Base-by-base conservation (phyloP, 129 eudicot species). In the Arctium minus region DNA sequence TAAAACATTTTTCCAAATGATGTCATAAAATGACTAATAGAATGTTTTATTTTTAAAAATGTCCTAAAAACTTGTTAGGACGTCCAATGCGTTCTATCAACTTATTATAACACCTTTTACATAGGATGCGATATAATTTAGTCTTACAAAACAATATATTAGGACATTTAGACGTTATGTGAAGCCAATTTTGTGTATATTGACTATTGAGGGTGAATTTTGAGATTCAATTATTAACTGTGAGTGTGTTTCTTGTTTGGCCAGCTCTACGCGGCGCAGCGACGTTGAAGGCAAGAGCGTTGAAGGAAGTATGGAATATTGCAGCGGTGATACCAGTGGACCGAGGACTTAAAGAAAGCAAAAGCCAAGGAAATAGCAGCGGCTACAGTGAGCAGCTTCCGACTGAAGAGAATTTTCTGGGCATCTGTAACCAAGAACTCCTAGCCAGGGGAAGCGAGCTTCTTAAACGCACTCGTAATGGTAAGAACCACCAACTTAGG, bases 261-360 rank as follows among this genome's bases (percentile, higher is more conserved):
- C 8, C 85, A 94, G 99, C 99, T 70, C 80, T 96, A 50, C 94
- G 99, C 0, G 99, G 97, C 10, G 99, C 96, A 76, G 99, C 98
- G 1, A 96, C 99, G 0, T 88, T 96, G 37, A 96, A 96, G 90
- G 99, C 99, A 22, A 90, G 98, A 50, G 95, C 98, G 3, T 70
- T 96, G 64, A 96, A 96, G 79, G 98, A 96, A 84, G 98, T 92
- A 9, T 96, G 99, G 94, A 96, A 92, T 62, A 89, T 96, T 3
- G 98, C 98, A 8, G 96, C 99, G 4, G 97, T 94, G 7, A 86
- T 92, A 36, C 98, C 99, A 36, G 89, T 89, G 44, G 99, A 96
- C 22, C 93, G 74, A 73, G 94, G 98, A 37, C 67, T 89, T 53
- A 89, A 86, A 76, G 83, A 83, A 53, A 89, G 92, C 30, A 83